phyloP scores from a whole-genome alignment of 306 rosid species.

The Quillaja saponaria region DNA sequence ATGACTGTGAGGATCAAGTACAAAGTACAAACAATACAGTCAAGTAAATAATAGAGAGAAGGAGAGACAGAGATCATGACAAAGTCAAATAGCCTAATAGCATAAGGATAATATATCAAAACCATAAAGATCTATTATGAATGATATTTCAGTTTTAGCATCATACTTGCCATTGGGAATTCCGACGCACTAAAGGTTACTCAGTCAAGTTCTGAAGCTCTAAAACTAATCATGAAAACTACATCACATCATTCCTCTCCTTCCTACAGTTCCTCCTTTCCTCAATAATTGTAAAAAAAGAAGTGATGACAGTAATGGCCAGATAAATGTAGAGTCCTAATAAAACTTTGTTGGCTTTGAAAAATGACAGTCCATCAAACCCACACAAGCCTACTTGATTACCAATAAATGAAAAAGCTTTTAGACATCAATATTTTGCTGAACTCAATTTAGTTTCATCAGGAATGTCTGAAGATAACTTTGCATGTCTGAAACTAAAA shows the following conservation, averaged over 20 bases:
- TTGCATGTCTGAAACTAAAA: neutral
- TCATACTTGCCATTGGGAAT: conserved; percentile 1
- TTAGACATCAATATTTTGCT: neutral
- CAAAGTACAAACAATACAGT: conserved; percentile 1
- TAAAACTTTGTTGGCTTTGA: no score
- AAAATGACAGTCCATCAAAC: no score
- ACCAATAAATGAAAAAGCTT: no score
- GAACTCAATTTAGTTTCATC: neutral
- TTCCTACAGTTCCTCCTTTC: no score
- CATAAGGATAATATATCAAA: neutral
- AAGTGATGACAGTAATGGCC: no score
- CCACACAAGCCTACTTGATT: no score
- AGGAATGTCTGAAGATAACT: neutral
- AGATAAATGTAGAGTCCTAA: no score
- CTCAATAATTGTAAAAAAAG: no score
- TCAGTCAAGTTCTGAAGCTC: conserved; percentile 11
- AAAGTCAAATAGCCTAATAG: neutral
- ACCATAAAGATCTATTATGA: neutral
- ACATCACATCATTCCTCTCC: neutral
- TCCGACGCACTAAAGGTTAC: neutral
- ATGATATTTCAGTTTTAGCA: neutral
- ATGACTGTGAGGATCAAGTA: neutral
- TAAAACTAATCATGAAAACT: neutral
- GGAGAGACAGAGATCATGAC: neutral
- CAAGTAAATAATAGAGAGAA: neutral